These are phyloP conservation scores for Microthyrium microscopicum DNA, from an alignment of 2,329 filamentous ascomycete species.

Conservation along the genomic window DNA sequence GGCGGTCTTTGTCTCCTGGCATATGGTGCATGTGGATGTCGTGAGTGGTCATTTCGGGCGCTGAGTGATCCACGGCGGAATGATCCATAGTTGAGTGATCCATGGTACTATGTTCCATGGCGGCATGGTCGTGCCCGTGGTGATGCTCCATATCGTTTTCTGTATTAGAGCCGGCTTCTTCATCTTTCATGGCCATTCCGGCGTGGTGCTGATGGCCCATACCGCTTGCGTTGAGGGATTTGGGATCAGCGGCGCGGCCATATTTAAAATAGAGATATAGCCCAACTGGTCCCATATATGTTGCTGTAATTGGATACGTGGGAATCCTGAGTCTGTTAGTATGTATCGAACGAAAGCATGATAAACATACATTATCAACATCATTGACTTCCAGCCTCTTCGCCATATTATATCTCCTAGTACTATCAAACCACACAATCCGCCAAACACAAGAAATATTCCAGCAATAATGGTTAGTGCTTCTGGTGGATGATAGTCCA, in stretches of 20 bases:
- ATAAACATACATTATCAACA: conserved; percentile 3
- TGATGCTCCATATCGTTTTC: background rate
- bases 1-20: conserved; percentile 8
- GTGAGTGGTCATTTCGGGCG: background rate
- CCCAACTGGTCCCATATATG: conserved; percentile 12
- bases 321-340: conserved; percentile 11
- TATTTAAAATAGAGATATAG: conserved; percentile 12
- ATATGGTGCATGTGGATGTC: conserved; percentile 6
- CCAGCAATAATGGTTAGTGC: conserved; percentile 5
- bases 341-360: background rate
- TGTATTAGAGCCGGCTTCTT: background rate
- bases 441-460: conserved; percentile 1
- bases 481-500: conserved; percentile 1
- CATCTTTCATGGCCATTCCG: background rate
- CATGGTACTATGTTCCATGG: background rate
- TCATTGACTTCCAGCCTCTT: conserved; percentile 7
- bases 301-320: conserved; percentile 13
- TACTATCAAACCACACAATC: background rate
- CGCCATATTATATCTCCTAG: conserved; percentile 1
- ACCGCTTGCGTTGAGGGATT: background rate
- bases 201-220: background rate
- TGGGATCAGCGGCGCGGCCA: conserved; percentile 11
- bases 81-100: background rate
- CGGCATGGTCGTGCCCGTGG: background rate
- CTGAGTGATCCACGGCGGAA: background rate